Conservation (phyloP, 2,329 filamentous ascomycete species). For the Pseudopyricularia cyperi region DNA sequence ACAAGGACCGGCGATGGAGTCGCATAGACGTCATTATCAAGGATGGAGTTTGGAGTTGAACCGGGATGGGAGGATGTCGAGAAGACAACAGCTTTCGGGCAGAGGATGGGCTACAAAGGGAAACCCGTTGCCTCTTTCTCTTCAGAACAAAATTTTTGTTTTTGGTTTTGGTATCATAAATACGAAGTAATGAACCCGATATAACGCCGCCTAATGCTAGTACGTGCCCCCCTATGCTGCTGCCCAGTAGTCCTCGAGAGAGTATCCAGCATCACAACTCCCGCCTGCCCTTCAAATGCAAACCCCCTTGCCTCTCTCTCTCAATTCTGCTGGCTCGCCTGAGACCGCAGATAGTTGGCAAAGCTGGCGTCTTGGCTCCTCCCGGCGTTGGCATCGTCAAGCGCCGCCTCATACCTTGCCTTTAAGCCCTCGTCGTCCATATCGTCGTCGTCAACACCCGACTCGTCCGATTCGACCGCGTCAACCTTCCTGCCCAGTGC, state of each 20-base stretch:
- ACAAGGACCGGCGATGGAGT: slow-evolving; percentile 12
- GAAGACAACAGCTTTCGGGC: background rate
- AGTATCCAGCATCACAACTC: background rate
- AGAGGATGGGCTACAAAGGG: background rate
- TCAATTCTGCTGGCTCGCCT: slow-evolving; percentile 11
- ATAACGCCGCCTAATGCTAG: slow-evolving; percentile 1
- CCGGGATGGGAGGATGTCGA: background rate
- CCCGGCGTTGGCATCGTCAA: slow-evolving; percentile 44
- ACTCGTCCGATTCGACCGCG: slow-evolving; percentile 29
- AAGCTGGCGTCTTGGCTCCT: slow-evolving; percentile 45
- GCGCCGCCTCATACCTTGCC: slow-evolving; percentile 62
- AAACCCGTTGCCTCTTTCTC: background rate
- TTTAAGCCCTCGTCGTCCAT: slow-evolving; percentile 54
- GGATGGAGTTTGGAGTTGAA: slow-evolving; percentile 1
- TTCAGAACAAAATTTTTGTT: background rate
- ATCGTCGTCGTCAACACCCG: slow-evolving; percentile 31
- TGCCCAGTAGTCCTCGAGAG: no score
- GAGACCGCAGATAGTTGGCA: slow-evolving; percentile 43
- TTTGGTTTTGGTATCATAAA: slow-evolving; percentile 3
- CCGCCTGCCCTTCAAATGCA: no score
- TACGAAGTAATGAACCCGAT: background rate
- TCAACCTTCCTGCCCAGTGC: slow-evolving; percentile 1
- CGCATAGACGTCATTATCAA: background rate
- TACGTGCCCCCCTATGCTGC: background rate
- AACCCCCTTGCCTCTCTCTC: background rate